Evolutionary conservation across 1,284 basidiomycete genomes (phyloP), one percentile per base, ranked within the genome.

Genomic region (Hortiboletus rubellus): DNA sequence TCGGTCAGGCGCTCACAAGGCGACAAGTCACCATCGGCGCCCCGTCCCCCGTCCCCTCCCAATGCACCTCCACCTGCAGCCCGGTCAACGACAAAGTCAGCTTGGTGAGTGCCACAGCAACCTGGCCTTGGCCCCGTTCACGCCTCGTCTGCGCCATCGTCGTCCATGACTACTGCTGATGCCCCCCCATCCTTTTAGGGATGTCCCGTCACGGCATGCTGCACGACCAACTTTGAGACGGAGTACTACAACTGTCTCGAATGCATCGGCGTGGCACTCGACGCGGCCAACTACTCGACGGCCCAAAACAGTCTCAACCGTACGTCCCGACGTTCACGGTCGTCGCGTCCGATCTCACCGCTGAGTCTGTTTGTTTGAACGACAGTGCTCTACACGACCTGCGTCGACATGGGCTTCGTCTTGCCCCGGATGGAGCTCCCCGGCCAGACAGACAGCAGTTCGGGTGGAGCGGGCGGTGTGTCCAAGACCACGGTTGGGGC

Each of bases 341-440:
- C 18, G 7, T 36, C 30, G 24, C 12, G 9, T 33, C 43, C 31
- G 42, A 55, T 50, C 30, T n/a, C 38, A 11, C 27, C 27, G 5
- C 27, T 58, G 11, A 11, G 43, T 46, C 7, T n/a, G 7, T 11
- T 3, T 34, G 17, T 17, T 17, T 38, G 3, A 5, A 17, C 11
- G n/a, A 38, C 27, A 77, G 76, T 57, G 8, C 60, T 78, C 31
- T 65, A 63, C 41, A 63, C 55, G 14, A 60, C 63, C 17, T 80
- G 77, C 57, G 58, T 62, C 1, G 55, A 63, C 22, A 53, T 57
- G 30, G 77, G 77, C 5, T 64, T 73, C 50, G 52, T 62, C 14
- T 62, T 79, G 12, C 72, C 74, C 1, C 66, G 64, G 30, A 59
- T 75, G 44, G 73, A 71, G 3, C 63, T 81, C 7, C 79, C 80